phyloP scores from a whole-genome alignment of 2,329 filamentous ascomycete species.

The Exophiala sp. region DNA sequence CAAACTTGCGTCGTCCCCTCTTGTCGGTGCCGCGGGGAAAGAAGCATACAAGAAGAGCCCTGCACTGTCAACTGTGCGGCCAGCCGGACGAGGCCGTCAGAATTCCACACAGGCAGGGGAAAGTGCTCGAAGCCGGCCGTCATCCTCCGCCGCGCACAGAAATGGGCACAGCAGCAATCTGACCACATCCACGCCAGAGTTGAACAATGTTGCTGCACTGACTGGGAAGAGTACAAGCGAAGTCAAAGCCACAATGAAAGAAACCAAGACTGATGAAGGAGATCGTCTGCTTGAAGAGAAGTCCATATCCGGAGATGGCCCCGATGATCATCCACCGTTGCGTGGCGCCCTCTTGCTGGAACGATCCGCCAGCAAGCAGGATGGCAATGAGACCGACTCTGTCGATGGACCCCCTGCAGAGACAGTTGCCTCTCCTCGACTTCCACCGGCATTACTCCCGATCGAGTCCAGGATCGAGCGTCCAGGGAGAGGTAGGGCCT shows the following conservation, averaged over 20 bases:
- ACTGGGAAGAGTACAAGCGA: slow-evolving; percentile 42
- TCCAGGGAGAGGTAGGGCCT: slow-evolving; percentile 33
- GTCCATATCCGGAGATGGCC: slow-evolving; percentile 39
- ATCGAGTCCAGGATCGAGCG: slow-evolving; percentile 15
- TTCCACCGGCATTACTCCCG: slow-evolving; percentile 28
- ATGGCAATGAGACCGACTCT: slow-evolving; percentile 9
- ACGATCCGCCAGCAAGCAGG: slow-evolving; percentile 36
- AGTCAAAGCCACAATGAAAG: slow-evolving; percentile 50
- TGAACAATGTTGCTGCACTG: slow-evolving; percentile 28
- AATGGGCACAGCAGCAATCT: slow-evolving; percentile 55
- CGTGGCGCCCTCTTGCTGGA: slow-evolving; percentile 21
- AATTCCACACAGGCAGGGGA: slow-evolving; percentile 61
- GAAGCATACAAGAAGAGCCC: slow-evolving; percentile 54
- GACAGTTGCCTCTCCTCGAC: slow-evolving; percentile 29
- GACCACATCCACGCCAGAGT: slow-evolving; percentile 31
- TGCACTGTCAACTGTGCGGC: slow-evolving; percentile 54
- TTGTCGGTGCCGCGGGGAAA: slow-evolving; percentile 62
- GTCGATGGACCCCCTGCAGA: slow-evolving; percentile 16
- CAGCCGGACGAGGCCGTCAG: slow-evolving; percentile 66
- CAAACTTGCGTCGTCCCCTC: slow-evolving; percentile 67
- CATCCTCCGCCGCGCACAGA: slow-evolving; percentile 54
- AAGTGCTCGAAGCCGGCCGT: slow-evolving; percentile 30
- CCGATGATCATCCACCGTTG: slow-evolving; percentile 32
- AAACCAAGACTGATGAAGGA: slow-evolving; percentile 35
- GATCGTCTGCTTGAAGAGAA: slow-evolving; percentile 37